phyloP scores from a whole-genome alignment of 805 yeast genomes.

The Yarrowia bubula region DNA sequence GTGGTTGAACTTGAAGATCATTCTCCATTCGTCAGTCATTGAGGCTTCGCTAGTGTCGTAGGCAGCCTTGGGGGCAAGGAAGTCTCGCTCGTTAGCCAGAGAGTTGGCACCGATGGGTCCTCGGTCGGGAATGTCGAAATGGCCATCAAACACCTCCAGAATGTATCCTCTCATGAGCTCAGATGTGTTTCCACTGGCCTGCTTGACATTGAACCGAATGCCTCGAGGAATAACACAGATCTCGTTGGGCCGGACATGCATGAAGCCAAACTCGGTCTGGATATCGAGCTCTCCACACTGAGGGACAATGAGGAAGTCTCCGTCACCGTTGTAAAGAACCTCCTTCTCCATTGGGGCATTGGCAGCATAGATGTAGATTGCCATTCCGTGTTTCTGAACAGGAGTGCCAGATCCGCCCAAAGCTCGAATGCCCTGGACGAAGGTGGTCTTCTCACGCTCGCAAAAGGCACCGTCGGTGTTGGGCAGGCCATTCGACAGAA shows the following conservation, averaged over 20 bases:
- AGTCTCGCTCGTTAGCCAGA: conserved; percentile 37
- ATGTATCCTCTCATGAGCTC: conserved; percentile 33
- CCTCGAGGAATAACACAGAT: conserved; percentile 37
- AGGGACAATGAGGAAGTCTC: conserved; percentile 36
- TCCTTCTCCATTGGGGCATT: conserved; percentile 34
- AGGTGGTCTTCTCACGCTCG: conserved; percentile 27
- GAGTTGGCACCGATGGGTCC: conserved; percentile 38
- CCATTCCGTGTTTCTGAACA: conserved; percentile 32
- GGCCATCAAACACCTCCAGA: conserved; percentile 35
- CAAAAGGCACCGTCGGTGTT: not conserved
- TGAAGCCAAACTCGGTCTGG: conserved; percentile 36
- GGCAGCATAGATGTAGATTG: conserved; percentile 34
- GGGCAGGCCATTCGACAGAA: not conserved
- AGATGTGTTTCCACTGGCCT: conserved; percentile 29
- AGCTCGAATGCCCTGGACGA: conserved; percentile 32
- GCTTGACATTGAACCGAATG: conserved; percentile 32
- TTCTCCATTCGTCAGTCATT: conserved; percentile 18
- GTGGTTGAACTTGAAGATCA: conserved; percentile 30
- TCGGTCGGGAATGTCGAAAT: conserved; percentile 37
- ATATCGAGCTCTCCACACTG: conserved; percentile 35
- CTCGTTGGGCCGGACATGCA: conserved; percentile 35
- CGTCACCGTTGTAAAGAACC: conserved; percentile 34
- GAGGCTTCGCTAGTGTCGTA: conserved; percentile 29
- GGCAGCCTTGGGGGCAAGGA: conserved; percentile 34
- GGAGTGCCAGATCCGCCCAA: conserved; percentile 35